Base-by-base conservation (phyloP, 225 moss, liverwort and hornwort genomes). In the Polytrichum formosum region DNA sequence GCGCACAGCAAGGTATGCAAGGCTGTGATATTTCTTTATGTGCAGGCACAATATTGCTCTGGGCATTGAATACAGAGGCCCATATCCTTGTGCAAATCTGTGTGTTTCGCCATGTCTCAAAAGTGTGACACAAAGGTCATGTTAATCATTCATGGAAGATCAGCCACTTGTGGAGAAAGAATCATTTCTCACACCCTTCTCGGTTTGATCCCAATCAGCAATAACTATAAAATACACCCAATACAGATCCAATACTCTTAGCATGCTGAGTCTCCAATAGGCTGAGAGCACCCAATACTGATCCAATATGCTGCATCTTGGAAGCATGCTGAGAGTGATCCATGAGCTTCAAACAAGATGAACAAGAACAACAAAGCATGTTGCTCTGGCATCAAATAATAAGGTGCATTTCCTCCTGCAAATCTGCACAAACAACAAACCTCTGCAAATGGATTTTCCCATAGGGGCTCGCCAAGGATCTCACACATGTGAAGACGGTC, bases 71-170 rank as follows among this genome's bases (percentile, higher is more conserved):
- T 89, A 26, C 81, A 91, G 53, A 80, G 84, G 21, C 83, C 82
- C 95, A 95, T 90, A 64, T 84, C 85, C 56, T 92, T 89, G 72
- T 91, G 92, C 68, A 85, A 78, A 67, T 95, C 91, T 64, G 76
- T 73, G 78, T 70, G 82, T 73, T 7, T 84, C 89, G 60, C 91
- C 91, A 22, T 80, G 80, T 37, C 89, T 84, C 2, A 89, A 91
- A 80, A 2, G 35, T 85, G 84, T 85, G 84, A 64, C 20, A 83
- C 75, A 16, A 90, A 87, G 30, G 88, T 77, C 82, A 92, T 84
- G 65, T 82, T 88, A 17, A 78, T 70, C 6, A 54, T 75, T 82
- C 89, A 68, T 62, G 35, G 94, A 46, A 46, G 16, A 10, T 2
- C 46, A 46, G 0, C 4, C 46, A 21, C 58, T 58, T 58, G 6